Evolutionary conservation across 225 moss, liverwort and hornwort species (phyloP), one percentile per base, ranked within the genome.

Genomic region (Sphagnum contortum): DNA sequence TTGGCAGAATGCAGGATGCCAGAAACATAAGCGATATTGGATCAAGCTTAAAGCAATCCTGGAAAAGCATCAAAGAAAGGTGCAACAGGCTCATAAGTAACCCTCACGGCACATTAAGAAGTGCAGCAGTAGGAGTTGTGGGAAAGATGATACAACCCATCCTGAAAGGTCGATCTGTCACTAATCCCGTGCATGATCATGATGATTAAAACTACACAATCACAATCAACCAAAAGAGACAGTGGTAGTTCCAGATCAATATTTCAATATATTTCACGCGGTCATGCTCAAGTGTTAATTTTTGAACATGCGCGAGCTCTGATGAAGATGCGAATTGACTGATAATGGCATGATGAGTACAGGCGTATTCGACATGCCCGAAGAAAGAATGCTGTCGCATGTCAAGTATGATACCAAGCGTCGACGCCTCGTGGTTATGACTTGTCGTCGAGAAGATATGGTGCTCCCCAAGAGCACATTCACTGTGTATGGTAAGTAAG

Each of bases 381-480:
- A 49, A 54, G 75, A 74, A 71, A 50, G 76, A 7, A 72, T 68
- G 66, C 72, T 77, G n/a, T 71, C 68, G 46, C 77, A 78, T 48
- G 73, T 70, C n/a, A 78, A 73, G 29, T 52, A 60, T 10, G 77
- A 78, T 44, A 12, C 12, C 44, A 62, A 78, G 63, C 64, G 69
- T 48, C 12, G 70, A 47, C 69, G 77, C 8, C 70, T 78, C 10
- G 64, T 78, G 3, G 61, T 62, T n/a, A 70, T 78, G 61, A 73
- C 77, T 8, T 78, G 73, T 57, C 70, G 69, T 6, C 62, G 69
- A 9, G 77, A 73, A 59, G 77, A 78, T 55, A 73, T 78, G 69
- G 55, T 70, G 44, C 71, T 70, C 45, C 79, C 71, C 60, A 71
- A 59, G 48, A 71, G 64, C 50, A 70, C 68, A 57, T 71, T 66